These are phyloP conservation scores for Inga oerstediana DNA, from an alignment of 306 rosid species.

Conservation along the genomic window DNA sequence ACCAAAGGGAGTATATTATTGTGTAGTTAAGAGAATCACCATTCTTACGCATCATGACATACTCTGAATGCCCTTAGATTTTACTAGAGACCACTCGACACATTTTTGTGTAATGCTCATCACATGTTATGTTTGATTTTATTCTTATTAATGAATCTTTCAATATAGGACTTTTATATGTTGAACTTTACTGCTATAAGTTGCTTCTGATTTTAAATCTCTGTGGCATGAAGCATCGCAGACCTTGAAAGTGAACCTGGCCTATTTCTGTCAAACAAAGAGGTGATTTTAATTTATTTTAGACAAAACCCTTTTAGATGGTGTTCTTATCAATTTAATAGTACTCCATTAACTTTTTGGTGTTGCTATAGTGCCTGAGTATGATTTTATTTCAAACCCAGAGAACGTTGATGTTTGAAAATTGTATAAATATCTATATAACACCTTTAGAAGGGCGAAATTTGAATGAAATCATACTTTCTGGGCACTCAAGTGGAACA, in stretches of 20 bases:
- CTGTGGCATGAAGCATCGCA: slow-evolving; percentile 71
- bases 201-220: slow-evolving; percentile 26
- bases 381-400: not conserved
- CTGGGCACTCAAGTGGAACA: not conserved
- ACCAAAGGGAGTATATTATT: not conserved
- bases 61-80: not conserved
- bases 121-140: not conserved
- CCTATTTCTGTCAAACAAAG: slow-evolving; percentile 75
- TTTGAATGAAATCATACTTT: not conserved
- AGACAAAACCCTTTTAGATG: not conserved
- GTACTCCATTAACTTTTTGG: not conserved
- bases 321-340: not conserved
- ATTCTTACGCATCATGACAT: not conserved
- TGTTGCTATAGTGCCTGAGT: not conserved
- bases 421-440: not conserved
- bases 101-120: not conserved
- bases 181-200: not conserved
- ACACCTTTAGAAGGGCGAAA: not conserved
- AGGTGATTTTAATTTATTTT: slow-evolving; percentile 45
- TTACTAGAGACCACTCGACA: not conserved
- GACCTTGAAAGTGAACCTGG: slow-evolving; percentile 93
- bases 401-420: not conserved
- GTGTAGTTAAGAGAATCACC: not conserved
- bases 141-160: not conserved
- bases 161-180: not conserved